Base-by-base conservation (phyloP, 2,329 filamentous ascomycete species). In the Fusarium foetens region DNA sequence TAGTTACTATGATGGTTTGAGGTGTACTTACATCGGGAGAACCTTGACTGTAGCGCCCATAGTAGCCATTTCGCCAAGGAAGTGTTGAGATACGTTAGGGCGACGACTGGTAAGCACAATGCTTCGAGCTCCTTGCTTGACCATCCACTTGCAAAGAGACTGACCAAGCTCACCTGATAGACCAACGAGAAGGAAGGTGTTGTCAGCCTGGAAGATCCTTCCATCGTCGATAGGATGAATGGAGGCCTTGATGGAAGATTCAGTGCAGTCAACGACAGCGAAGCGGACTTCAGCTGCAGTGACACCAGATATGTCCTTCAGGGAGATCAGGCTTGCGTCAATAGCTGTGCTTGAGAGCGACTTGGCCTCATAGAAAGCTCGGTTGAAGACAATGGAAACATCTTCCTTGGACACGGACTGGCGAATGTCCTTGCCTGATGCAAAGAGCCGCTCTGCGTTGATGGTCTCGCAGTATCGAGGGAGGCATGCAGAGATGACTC, bases 361-460 rank as follows among this genome's bases (percentile, higher is more conserved):
- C 4, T 51, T 51, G 11, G 46, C 29, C 0, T 51, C 46, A 19
- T 35, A 51, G 0, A 51, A 51, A 0, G 29, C 29, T 6, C n/a
- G 0, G 0, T 35, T 35, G n/a, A 51, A 25, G 0, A 9, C 3
- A 23, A 49, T 23, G 0, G 29, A 49, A 0, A 33, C 10, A 2
- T 35, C 46, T 13, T 49, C 46, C n/a, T 49, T 49, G 16, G 29
- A 35, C 0, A 23, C 29, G 2, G 46, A 49, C 9, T 13, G 16
- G 1, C 29, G 29, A 23, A 49, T 49, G 8, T 0, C 7, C n/a
- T 35, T 23, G 6, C 46, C 29, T 0, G 16, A 49, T 0, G 6
- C 4, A 0, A 49, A 33, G 7, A 33, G 46, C 1, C 27, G 21
- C 4, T 49, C 27, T 0, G 29, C 0, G 4, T n/a, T 8, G 9